Evolutionary conservation across 306 rosid species (phyloP).

Genomic region (Ziziphus jujuba): DNA sequence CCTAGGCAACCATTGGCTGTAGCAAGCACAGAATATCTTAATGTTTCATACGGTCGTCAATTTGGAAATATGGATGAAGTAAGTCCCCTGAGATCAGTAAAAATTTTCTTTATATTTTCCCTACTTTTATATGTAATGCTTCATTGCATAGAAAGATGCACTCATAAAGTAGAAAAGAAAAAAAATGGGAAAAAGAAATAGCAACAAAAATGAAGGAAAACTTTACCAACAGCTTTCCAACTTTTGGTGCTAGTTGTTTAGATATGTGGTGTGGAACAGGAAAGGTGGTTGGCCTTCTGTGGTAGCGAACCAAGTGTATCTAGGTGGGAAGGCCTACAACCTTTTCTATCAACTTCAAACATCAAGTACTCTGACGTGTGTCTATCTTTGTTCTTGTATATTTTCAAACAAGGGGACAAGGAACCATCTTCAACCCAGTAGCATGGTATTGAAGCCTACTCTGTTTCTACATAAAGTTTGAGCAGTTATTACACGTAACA

Average conservation of each 20-base stretch:
- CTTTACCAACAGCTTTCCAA: conserved; percentile 10
- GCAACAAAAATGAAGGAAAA: conserved; percentile 10
- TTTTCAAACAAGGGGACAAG: too few species aligned
- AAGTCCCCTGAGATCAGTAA: not conserved
- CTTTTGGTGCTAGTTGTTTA: conserved; percentile 23
- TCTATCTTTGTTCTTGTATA: not conserved
- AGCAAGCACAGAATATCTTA: conserved; percentile 15
- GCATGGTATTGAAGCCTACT: too few species aligned
- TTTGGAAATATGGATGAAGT: not conserved
- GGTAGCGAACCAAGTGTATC: conserved; percentile 19
- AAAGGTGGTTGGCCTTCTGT: conserved; percentile 19
- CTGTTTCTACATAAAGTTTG: not conserved
- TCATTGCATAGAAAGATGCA: not conserved
- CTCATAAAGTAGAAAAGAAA: not conserved
- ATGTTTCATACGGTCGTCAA: not conserved
- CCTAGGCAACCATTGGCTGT: conserved; percentile 10
- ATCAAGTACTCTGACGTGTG: not conserved
- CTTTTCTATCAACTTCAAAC: conserved; percentile 6
- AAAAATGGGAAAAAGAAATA: not conserved
- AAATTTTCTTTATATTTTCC: not conserved
- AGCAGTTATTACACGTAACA: not conserved
- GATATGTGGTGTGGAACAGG: conserved; percentile 8
- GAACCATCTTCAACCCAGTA: too few species aligned
- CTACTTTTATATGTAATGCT: not conserved
- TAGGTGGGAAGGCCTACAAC: conserved; percentile 1